phyloP scores from a whole-genome alignment of 2,329 filamentous ascomycete species.

The Colletotrichum gloeosporioides region DNA sequence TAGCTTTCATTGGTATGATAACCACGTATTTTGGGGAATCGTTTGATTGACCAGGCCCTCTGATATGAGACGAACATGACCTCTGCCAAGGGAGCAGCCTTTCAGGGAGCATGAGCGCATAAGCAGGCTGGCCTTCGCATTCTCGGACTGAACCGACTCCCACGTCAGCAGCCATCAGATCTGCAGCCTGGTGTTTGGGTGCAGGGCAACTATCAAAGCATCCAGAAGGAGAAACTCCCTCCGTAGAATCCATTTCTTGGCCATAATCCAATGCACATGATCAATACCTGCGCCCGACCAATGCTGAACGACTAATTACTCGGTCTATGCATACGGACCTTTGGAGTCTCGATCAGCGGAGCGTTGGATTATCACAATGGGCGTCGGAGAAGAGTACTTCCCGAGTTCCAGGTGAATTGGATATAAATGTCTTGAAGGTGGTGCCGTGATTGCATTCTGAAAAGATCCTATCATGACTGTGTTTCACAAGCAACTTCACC shows the following conservation, averaged over 20 bases:
- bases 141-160: background rate
- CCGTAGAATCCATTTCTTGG: background rate
- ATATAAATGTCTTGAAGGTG: too few species aligned
- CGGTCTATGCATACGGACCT: rapidly evolving
- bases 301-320: too few species aligned
- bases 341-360: rapidly evolving
- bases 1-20: too few species aligned
- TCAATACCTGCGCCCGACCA: background rate
- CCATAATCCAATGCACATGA: background rate
- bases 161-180: background rate
- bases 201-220: rapidly evolving
- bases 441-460: background rate
- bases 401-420: too few species aligned
- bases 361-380: rapidly evolving
- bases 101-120: rapidly evolving
- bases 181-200: background rate
- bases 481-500: rapidly evolving
- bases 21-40: too few species aligned
- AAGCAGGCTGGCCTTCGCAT: rapidly evolving
- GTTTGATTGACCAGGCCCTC: too few species aligned
- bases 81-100: background rate
- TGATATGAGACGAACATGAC: too few species aligned
- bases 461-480: background rate
- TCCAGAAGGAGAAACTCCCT: background rate
- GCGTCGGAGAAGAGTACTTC: too few species aligned